Percentiles rank a stretch among this genome's conserved stretches.
These are phyloP conservation scores for Anthracocystis walkeri DNA, from an alignment of 1,284 basidiomycete species.

Conservation along the genomic window DNA sequence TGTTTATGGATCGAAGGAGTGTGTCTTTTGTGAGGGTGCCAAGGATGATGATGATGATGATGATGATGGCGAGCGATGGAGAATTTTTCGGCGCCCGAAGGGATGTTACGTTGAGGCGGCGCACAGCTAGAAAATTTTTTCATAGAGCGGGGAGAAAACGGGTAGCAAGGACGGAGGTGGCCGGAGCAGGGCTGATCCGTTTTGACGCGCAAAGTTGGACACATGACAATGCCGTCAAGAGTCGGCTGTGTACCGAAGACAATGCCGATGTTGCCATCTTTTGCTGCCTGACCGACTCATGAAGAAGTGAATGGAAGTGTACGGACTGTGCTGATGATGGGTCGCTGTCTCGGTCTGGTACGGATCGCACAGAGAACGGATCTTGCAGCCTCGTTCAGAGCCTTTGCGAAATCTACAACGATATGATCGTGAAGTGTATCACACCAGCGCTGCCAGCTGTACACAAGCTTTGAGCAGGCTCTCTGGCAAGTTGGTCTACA, in stretches of 20 bases:
- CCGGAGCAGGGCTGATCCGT: background rate
- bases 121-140: background rate
- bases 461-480: no score
- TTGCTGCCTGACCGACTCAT: background rate
- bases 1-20: background rate
- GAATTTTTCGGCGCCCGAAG: background rate
- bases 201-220: background rate
- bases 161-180: background rate
- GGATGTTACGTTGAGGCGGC: background rate
- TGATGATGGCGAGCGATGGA: background rate
- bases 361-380: no score
- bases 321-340: no score
- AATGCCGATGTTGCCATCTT: background rate
- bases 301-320: background rate
- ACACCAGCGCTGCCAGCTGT: no score
- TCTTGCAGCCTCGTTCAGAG: no score
- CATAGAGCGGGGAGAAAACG: background rate
- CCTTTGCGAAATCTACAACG: no score
- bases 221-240: no score
- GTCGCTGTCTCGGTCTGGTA: no score
- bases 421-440: no score
- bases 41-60: background rate
- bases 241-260: constrained; percentile 1
- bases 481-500: no score
- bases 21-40: background rate